Percentiles rank a stretch among this genome's conserved stretches.
Conservation (phyloP, 768 basidiomycete species). For the Leucocoprinus sp. region DNA sequence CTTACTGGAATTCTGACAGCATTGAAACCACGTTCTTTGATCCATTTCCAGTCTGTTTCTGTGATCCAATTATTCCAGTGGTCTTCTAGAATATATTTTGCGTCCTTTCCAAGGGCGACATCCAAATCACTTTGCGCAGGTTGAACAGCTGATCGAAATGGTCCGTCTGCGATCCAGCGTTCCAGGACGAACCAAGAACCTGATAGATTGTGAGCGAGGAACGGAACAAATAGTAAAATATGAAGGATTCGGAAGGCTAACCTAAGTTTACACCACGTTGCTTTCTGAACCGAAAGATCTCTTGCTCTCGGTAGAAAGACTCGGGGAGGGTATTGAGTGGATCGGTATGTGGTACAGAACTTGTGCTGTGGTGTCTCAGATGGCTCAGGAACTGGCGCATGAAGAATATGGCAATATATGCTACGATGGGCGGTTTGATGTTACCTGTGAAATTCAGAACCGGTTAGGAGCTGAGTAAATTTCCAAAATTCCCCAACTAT, state of each 20-base stretch:
- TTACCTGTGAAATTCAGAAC: no score
- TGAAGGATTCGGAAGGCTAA: constrained; percentile 22
- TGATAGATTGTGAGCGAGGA: constrained; percentile 18
- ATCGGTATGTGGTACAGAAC: neutral
- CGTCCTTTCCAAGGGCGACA: constrained; percentile 51
- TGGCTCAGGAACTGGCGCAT: constrained; percentile 5
- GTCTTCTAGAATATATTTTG: constrained; percentile 38
- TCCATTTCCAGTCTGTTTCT: constrained; percentile 57
- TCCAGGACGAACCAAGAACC: constrained; percentile 79
- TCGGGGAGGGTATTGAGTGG: neutral
- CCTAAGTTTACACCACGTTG: constrained; percentile 82
- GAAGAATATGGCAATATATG: no score
- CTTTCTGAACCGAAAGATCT: constrained; percentile 49
- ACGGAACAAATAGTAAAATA: neutral
- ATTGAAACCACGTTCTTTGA: constrained; percentile 50
- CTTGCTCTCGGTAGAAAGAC: constrained; percentile 8
- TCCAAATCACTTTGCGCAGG: constrained; percentile 65
- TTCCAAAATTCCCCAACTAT: no score
- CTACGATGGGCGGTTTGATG: no score
- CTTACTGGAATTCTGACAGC: constrained; percentile 52
- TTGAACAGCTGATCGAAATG: constrained; percentile 42
- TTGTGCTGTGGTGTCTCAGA: neutral
- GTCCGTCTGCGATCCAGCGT: constrained; percentile 59
- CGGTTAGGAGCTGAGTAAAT: no score
- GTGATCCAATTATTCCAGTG: constrained; percentile 75